These are phyloP conservation scores for Pseudogymnoascus sp. DNA, from an alignment of 2,329 filamentous ascomycete species.

Conservation along the genomic window DNA sequence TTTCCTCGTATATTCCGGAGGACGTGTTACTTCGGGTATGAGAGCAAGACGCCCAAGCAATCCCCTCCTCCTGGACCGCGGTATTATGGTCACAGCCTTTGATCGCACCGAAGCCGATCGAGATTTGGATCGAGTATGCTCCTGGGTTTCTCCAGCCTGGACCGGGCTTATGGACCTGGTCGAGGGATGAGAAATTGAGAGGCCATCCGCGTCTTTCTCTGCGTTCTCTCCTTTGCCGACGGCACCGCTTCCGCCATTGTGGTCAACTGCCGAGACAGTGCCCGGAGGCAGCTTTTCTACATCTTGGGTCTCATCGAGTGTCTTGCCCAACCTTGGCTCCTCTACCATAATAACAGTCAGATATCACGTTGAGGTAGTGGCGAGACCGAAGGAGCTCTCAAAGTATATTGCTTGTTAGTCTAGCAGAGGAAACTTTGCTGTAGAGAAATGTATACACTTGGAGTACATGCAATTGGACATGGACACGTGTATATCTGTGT, in stretches of 20 bases:
- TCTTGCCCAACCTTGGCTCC: background rate
- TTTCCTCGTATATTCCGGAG: slow-evolving; percentile 62
- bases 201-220: slow-evolving; percentile 11
- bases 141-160: slow-evolving; percentile 4
- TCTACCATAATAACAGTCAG: background rate
- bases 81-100: slow-evolving; percentile 34
- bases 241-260: background rate
- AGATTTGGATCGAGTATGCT: slow-evolving; percentile 23
- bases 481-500: background rate
- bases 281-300: background rate
- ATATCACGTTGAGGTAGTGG: background rate
- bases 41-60: slow-evolving; percentile 64
- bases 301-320: background rate
- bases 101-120: slow-evolving; percentile 36
- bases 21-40: slow-evolving; percentile 71
- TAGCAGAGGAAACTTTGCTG: background rate
- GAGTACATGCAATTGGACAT: background rate
- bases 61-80: slow-evolving; percentile 55
- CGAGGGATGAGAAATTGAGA: slow-evolving; percentile 17
- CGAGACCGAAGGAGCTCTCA: background rate
- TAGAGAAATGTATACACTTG: background rate
- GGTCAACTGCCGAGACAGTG: background rate
- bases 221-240: background rate
- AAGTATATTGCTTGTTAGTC: background rate
- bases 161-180: slow-evolving; percentile 15